These are phyloP conservation scores for Paramecium octaurelia DNA, from an alignment of 73 alveolate genomes.

Conservation along the genomic window DNA sequence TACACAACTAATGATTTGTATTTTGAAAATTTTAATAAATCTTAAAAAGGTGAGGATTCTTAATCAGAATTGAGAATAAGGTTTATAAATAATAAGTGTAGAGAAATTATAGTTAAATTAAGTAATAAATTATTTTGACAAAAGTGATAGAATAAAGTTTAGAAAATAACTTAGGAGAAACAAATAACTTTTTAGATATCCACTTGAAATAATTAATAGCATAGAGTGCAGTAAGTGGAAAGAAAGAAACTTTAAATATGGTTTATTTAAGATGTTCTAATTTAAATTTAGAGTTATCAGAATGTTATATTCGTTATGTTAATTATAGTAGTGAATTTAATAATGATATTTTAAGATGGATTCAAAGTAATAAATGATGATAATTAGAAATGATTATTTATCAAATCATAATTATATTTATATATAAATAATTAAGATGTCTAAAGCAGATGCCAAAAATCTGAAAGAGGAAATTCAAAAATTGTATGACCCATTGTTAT, in stretches of 20 bases:
- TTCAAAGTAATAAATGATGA: slow-evolving; percentile 67
- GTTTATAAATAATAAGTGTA: slow-evolving; percentile 82
- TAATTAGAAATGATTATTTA: slow-evolving; percentile 49
- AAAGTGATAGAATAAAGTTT: too few species aligned
- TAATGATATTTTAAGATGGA: slow-evolving; percentile 77
- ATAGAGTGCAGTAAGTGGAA: slow-evolving; percentile 76
- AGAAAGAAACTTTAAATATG: slow-evolving; percentile 83
- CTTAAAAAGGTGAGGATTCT: not conserved
- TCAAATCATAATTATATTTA: not conserved
- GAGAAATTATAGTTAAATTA: too few species aligned
- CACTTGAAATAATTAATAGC: slow-evolving; percentile 85
- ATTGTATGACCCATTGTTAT: slow-evolving; percentile 55
- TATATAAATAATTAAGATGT: not conserved
- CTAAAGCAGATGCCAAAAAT: not conserved
- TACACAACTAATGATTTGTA: too few species aligned
- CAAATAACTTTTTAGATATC: slow-evolving; percentile 77
- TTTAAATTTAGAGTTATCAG: slow-evolving; percentile 53
- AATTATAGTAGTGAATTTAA: slow-evolving; percentile 81
- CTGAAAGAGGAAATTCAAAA: slow-evolving; percentile 49
- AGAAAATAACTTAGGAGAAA: slow-evolving; percentile 61
- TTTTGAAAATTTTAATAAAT: not conserved
- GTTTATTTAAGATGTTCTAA: slow-evolving; percentile 89
- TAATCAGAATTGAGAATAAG: slow-evolving; percentile 72
- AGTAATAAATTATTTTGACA: too few species aligned
- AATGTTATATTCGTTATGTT: not conserved